Conservation (phyloP, 1,139 yeast genomes). For the Eremothecium cymbalariae region DNA sequence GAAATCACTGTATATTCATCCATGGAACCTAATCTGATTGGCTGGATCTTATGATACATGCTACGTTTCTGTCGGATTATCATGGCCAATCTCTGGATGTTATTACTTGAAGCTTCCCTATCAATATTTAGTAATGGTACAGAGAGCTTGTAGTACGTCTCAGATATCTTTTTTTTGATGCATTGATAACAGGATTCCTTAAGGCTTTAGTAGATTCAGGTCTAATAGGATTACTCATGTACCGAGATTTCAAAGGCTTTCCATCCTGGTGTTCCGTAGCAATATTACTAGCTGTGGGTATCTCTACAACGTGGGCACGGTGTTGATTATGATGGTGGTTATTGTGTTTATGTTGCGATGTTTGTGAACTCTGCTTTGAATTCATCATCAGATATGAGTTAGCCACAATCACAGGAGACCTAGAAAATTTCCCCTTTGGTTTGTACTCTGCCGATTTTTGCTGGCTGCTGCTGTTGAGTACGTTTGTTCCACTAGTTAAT, state of each 20-base stretch:
- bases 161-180: slow-evolving; percentile 6
- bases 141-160: slow-evolving; percentile 7
- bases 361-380: slow-evolving; percentile 1
- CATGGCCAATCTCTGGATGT: slow-evolving; percentile 2
- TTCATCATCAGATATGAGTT: slow-evolving; percentile 3
- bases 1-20: slow-evolving; percentile 7
- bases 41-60: slow-evolving; percentile 5
- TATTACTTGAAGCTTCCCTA: slow-evolving; percentile 1
- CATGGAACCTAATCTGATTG: slow-evolving; percentile 9
- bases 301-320: slow-evolving; percentile 5
- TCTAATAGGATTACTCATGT: slow-evolving; percentile 2
- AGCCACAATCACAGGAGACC: slow-evolving; percentile 5
- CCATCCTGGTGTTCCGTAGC: neutral
- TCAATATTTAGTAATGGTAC: slow-evolving; percentile 4
- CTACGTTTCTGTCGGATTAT: slow-evolving; percentile 6
- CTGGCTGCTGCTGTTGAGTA: neutral
- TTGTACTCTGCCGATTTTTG: slow-evolving; percentile 3
- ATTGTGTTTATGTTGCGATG: slow-evolving; percentile 4
- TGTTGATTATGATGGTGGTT: slow-evolving; percentile 3
- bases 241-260: slow-evolving; percentile 2
- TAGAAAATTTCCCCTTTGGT: slow-evolving; percentile 1
- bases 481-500: slow-evolving; percentile 1
- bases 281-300: slow-evolving; percentile 4
- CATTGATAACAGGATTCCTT: slow-evolving; percentile 4
- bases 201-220: slow-evolving; percentile 1